Evolutionary conservation across 2,329 filamentous ascomycete species (phyloP).

Genomic region (Xylariaceae sp.): DNA sequence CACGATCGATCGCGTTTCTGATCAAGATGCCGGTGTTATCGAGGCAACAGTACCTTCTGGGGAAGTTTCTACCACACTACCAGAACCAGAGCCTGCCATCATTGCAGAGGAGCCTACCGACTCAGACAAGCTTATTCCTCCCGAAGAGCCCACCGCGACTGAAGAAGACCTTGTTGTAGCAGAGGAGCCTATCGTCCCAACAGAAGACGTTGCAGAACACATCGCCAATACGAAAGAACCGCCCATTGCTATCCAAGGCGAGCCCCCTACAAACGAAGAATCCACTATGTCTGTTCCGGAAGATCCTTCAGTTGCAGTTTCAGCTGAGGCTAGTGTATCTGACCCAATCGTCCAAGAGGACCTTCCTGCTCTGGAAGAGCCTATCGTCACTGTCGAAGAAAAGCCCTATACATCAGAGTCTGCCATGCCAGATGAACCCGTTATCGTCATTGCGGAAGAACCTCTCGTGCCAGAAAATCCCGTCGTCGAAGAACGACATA

Average conservation of each 20-base stretch:
- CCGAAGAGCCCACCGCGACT: background rate
- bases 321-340: background rate
- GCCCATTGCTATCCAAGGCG: background rate
- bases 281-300: background rate
- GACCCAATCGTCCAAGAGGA: background rate
- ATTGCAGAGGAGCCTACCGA: background rate
- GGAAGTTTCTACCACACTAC: background rate
- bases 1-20: background rate
- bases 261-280: background rate
- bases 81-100: background rate
- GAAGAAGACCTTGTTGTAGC: background rate
- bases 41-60: background rate
- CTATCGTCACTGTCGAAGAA: background rate
- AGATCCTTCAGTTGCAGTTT: background rate
- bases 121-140: background rate
- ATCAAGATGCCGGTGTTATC: background rate
- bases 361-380: background rate
- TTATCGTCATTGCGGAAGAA: background rate
- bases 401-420: background rate
- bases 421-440: background rate
- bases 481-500: background rate
- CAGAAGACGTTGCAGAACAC: background rate
- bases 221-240: background rate
- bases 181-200: background rate
- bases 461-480: background rate